Evolutionary conservation across 345 rosid genomes (phyloP).

Genomic region (Lepidium sativum): DNA sequence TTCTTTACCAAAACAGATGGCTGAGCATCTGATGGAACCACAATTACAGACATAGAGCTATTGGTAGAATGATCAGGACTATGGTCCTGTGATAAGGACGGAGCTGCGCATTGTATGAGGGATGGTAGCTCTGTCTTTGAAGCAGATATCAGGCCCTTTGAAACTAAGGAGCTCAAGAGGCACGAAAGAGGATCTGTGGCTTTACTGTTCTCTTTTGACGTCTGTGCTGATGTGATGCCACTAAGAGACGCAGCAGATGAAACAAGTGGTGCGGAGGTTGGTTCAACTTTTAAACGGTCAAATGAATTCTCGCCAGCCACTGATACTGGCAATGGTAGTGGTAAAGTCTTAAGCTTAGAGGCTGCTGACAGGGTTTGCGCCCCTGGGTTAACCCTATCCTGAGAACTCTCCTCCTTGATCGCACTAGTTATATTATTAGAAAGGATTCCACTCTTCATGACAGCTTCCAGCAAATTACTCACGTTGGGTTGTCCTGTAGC

Average conservation of each 20-base stretch:
- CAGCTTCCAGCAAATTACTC: constrained; percentile 64
- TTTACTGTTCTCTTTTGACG: constrained; percentile 38
- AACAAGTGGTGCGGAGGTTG: constrained; percentile 35
- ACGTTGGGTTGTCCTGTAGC: constrained; percentile 41
- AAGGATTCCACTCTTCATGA: constrained; percentile 67
- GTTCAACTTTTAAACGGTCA: constrained; percentile 34
- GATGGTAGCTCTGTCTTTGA: constrained; percentile 47
- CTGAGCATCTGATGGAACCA: constrained; percentile 30
- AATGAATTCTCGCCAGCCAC: constrained; percentile 25
- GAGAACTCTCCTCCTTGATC: constrained; percentile 24
- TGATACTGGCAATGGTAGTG: constrained; percentile 28
- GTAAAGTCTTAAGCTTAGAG: constrained; percentile 26
- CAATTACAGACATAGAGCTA: constrained; percentile 32
- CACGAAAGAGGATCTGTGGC: constrained; percentile 55
- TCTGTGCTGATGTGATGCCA: constrained; percentile 27
- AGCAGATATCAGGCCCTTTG: constrained; percentile 85
- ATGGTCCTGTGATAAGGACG: constrained; percentile 28
- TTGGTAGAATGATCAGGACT: constrained; percentile 31
- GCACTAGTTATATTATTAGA: constrained; percentile 30
- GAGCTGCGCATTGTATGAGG: constrained; percentile 20
- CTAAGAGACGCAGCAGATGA: constrained; percentile 31
- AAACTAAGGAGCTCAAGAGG: constrained; percentile 85
- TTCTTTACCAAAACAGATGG: constrained; percentile 30
- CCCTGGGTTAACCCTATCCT: constrained; percentile 30
- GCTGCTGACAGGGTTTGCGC: constrained; percentile 22